Evolutionary conservation across 176 grass and related monocot species (phyloP), one percentile per base, ranked within the genome.

Genomic region (Ampelocalamus luodianensis): DNA sequence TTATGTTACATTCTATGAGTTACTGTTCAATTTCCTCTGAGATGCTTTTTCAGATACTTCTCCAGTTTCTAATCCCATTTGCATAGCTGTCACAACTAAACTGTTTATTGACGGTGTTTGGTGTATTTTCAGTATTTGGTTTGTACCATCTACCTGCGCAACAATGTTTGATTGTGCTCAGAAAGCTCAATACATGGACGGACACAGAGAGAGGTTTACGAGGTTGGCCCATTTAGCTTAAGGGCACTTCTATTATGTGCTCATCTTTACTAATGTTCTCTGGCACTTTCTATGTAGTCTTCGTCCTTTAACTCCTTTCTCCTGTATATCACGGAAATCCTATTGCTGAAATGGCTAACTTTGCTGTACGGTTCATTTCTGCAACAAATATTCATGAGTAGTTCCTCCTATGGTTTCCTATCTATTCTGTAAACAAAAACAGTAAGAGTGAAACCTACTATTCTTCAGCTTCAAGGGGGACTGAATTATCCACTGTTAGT

Each of bases 121-220:
- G 9, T 14, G 10, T 26, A 61, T 68, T 36, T 36, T 26, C 56
- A 65, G 48, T 6, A 48, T 11, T 58, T 81, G 43, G 0, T 14
- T 56, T 87, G 18, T 42, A 17, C 5, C 60, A 59, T 26, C 8
- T 46, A 12, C 61, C 73, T 55, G 0, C 8, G 1, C 1, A 15
- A 78, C 1, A 40, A 96, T 97, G 95, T 93, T 94, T 76, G 92
- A 91, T 46, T 77, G 79, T 72, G 76, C 58, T 58, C 77, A 84
- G 16, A 89, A 81, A 83, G 74, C 88, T 66, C 56, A 74, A 56
- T 93, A 77, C 71, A 94, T 94, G 62, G 82, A 94, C 6, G 83
- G 91, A 0, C 82, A 97, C 65, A 89, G 75, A 79, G 95, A 95
- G 26, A 87, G 29, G 53, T 97, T 97, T 32, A 59, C 78, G 51